phyloP scores from a whole-genome alignment of 2,329 filamentous ascomycete species.

The Cladosporium velox region DNA sequence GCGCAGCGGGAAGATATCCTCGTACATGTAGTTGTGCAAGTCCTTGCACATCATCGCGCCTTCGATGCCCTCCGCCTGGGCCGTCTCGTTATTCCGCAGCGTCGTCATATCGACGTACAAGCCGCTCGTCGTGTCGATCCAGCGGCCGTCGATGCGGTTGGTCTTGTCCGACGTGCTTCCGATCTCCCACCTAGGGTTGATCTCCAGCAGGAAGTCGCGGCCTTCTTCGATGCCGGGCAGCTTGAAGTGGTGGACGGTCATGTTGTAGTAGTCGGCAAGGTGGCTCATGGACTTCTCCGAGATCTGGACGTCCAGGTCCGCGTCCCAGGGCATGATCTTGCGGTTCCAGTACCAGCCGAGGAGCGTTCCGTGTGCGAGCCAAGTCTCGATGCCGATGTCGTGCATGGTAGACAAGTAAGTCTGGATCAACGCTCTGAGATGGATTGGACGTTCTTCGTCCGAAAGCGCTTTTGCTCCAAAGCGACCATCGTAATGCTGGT shows the following conservation, averaged over 20 bases:
- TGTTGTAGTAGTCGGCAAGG: conserved; percentile 62
- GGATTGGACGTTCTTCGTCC: conserved; percentile 49
- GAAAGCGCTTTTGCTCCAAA: conserved; percentile 52
- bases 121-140: conserved; percentile 61
- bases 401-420: conserved; percentile 59
- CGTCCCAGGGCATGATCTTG: conserved; percentile 63
- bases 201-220: conserved; percentile 56
- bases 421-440: conserved; percentile 55
- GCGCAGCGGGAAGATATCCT: conserved; percentile 60
- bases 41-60: conserved; percentile 60
- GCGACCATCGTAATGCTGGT: conserved; percentile 59
- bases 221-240: conserved; percentile 27
- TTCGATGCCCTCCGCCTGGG: conserved; percentile 40
- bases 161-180: conserved; percentile 47
- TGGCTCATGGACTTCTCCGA: conserved; percentile 57
- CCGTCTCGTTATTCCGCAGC: conserved; percentile 50
- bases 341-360: conserved; percentile 66
- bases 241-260: conserved; percentile 56
- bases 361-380: conserved; percentile 64
- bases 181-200: conserved; percentile 58
- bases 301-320: conserved; percentile 62
- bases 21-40: conserved; percentile 54
- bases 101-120: conserved; percentile 65
- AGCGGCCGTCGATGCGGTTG: conserved; percentile 62
- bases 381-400: conserved; percentile 59